Base-by-base conservation (phyloP, 2,329 filamentous ascomycete species). In the Coniochaeta ligniaria region DNA sequence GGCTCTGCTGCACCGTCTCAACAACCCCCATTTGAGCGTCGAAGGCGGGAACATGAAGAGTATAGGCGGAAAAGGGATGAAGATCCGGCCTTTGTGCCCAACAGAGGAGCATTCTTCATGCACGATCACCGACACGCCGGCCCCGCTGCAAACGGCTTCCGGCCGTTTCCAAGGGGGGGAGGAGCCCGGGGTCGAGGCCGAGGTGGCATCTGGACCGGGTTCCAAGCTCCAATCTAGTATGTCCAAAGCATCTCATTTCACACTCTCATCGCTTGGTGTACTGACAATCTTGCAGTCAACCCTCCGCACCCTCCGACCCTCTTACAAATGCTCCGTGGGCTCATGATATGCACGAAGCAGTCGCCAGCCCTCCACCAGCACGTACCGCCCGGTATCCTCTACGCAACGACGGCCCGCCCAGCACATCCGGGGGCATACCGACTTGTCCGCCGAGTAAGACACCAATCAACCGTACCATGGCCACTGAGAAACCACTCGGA, bases 41-140 rank as follows among this genome's bases (percentile, higher is more conserved):
- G 90, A 73, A 86, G 90, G 65, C 87, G 90, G 66, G 93, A 97
- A 70, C 91, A 96, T 69, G 92, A 96, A 65, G 91, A 96, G 70
- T 96, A 96, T 77, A 87, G 89, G 76, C 91, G 89, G 76, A 91
- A 91, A 73, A 85, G 91, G 67, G 92, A 96, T 71, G 87, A 91
- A 67, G 92, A 96, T 73, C 94, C 94, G 38, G 87, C 93, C 12
- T 96, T 96, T 75, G 94, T 97, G 60, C 94, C 95, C 59, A 97
- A 96, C 70, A 83, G 94, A 66, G 95, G 95, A 62, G 89, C 91
- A 63, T 98, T 98, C 80, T 98, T 97, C 78, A 92, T 98, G 85
- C 94, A 98, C 74, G 95, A 98, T 72, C 91, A 95, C 70, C 85
- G 92, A 63, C 88, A 91, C 67, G 85, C 89, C 60, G 89, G 89